phyloP scores from a whole-genome alignment of 768 basidiomycete species.

The Cystofilobasidium ferigula region DNA sequence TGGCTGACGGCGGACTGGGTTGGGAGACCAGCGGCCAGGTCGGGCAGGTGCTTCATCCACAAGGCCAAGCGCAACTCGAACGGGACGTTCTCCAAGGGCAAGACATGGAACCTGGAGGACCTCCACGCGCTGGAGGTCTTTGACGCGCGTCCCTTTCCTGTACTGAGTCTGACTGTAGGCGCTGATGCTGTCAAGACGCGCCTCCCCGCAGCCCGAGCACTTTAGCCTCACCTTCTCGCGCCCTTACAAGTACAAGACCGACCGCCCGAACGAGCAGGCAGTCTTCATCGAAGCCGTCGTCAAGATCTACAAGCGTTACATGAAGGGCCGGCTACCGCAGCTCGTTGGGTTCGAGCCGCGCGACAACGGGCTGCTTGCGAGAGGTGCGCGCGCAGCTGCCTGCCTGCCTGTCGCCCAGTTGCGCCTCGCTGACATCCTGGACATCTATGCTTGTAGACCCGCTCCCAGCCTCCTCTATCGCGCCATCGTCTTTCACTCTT shows the following conservation, averaged over 20 bases:
- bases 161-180: neutral
- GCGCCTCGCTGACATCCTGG: neutral
- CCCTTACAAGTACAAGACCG: conserved; percentile 83
- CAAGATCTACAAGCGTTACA: conserved; percentile 40
- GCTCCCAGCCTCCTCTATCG: neutral
- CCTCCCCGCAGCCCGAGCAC: conserved; percentile 27
- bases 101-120: conserved; percentile 83
- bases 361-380: neutral
- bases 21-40: conserved; percentile 53
- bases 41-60: conserved; percentile 66
- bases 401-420: neutral
- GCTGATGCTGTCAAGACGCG: neutral
- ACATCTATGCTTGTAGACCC: neutral
- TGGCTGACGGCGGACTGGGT: too few relatives aligned
- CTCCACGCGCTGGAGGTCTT: conserved; percentile 66
- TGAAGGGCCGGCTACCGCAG: conserved; percentile 33
- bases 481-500: neutral
- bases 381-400: neutral
- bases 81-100: conserved; percentile 88
- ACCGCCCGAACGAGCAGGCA: conserved; percentile 58
- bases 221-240: conserved; percentile 80
- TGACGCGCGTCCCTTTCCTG: conserved; percentile 45
- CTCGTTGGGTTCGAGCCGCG: conserved; percentile 29
- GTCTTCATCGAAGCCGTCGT: conserved; percentile 59
- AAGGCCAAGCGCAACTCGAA: conserved; percentile 95